Base-by-base conservation (phyloP, 108 stramenopile species). In the Cyclotella kingstonii region DNA sequence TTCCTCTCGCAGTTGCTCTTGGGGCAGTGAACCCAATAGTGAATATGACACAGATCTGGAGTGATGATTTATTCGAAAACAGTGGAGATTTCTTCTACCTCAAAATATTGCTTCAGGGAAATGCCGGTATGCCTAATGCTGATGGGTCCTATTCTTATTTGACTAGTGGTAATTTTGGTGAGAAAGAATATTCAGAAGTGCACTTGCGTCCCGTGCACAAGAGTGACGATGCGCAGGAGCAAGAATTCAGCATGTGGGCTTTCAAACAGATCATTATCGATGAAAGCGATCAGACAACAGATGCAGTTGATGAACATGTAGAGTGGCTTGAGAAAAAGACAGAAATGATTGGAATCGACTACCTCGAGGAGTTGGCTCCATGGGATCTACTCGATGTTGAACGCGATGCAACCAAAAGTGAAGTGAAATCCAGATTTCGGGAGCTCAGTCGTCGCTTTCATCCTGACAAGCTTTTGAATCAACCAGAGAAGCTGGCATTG, bases 351-450 rank as follows among this genome's bases (percentile, higher is more conserved):
- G 75, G 75, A 0, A 70, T 76, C 19, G 75, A 76, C 38, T 76
- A 76, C 43, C 36, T 76, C 4, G 49, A 60, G 12, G 55, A 76
- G 40, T 45, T 76, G 29, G 41, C 75, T n/a, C 75, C 75, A 0
- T 76, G 69, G 69, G 62, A 76, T 60, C 63, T 78, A 23, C 34
- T 78, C 8, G 77, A 73, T 56, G 71, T 78, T 1, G 77, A 73
- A 53, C 64, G 70, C 14, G 51, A 46, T 5, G 70, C 77, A 8
- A 60, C 64, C 17, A 73, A 73, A 42, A 46, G 25, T 5, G 77
- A 67, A 18, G 77, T 78, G 19, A 78, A 78, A 31, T 45, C 71
- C 2, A 47, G 71, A 39, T 78, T 78, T 47, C 40, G 77, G 19
- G 77, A 72, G 25, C 40, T 78, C 23, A 62, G 66, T 21, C 56